A percentile compares a stretch with the other conserved stretches of the same genome.
These are phyloP conservation scores for Kodamaea sp. DNA, from an alignment of 1,139 yeast genomes.

Conservation along the genomic window DNA sequence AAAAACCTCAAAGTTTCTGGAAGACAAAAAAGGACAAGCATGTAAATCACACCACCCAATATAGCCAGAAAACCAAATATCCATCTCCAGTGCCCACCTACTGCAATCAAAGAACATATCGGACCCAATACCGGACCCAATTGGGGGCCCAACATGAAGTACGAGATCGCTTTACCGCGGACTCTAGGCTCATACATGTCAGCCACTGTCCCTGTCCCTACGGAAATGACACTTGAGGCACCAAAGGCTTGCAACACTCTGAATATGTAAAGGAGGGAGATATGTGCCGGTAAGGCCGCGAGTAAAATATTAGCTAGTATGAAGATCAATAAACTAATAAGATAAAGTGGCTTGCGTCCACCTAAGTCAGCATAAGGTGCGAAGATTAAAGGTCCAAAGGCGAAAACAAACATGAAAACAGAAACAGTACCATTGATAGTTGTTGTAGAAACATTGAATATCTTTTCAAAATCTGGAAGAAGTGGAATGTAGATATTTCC, in stretches of 20 bases:
- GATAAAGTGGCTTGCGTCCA: slow-evolving; percentile 51
- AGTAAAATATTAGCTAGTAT: slow-evolving; percentile 46
- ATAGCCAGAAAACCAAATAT: slow-evolving; percentile 51
- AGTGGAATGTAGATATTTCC: slow-evolving; percentile 61
- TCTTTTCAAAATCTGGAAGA: slow-evolving; percentile 43
- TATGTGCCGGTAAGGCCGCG: slow-evolving; percentile 46
- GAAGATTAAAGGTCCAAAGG: slow-evolving; percentile 54
- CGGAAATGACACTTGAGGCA: slow-evolving; percentile 50
- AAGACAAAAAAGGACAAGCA: slow-evolving; percentile 37
- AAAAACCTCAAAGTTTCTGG: slow-evolving; percentile 56
- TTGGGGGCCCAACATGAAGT: slow-evolving; percentile 59
- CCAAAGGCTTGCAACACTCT: slow-evolving; percentile 54
- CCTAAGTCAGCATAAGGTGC: slow-evolving; percentile 56
- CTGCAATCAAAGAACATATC: slow-evolving; percentile 38
- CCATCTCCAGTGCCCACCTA: slow-evolving; percentile 50
- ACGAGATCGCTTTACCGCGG: slow-evolving; percentile 50
- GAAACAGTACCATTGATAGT: slow-evolving; percentile 58
- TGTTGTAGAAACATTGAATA: slow-evolving; percentile 40
- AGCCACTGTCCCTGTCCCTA: slow-evolving; percentile 56
- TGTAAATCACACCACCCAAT: slow-evolving; percentile 36
- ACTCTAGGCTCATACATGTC: slow-evolving; percentile 46
- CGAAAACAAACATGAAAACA: slow-evolving; percentile 55
- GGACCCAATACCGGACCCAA: slow-evolving; percentile 59
- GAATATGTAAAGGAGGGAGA: slow-evolving; percentile 40
- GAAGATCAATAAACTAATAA: slow-evolving; percentile 42